Evolutionary conservation across 176 grass and related monocot genomes (phyloP).

Genomic region (Zea mays): DNA sequence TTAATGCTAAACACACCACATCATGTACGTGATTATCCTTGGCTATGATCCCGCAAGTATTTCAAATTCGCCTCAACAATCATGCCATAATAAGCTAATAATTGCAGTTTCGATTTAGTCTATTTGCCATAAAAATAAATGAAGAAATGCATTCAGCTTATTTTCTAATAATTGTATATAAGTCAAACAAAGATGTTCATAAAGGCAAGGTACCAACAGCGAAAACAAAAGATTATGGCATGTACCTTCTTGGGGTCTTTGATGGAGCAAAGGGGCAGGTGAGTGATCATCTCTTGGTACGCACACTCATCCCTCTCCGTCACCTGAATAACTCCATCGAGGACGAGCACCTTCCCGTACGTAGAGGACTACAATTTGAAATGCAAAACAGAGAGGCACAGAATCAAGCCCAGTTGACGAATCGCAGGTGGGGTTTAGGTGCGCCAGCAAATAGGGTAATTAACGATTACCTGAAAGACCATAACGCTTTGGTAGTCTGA

Average conservation of each 20-base stretch:
- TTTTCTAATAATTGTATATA: neutral
- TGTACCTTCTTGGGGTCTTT: constrained; percentile 88
- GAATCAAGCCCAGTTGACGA: neutral
- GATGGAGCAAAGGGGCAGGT: constrained; percentile 91
- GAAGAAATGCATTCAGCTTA: too few species aligned
- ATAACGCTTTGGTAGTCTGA: constrained; percentile 92
- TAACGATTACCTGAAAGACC: constrained; percentile 71
- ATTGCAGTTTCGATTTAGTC: too few species aligned
- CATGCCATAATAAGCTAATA: too few species aligned
- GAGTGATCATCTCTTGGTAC: constrained; percentile 97
- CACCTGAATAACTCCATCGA: constrained; percentile 94
- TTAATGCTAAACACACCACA: too few species aligned
- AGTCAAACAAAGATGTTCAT: too few species aligned
- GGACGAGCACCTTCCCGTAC: constrained; percentile 91
- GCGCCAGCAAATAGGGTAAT: neutral
- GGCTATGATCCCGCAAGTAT: too few species aligned
- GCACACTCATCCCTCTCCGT: constrained; percentile 90
- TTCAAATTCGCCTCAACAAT: too few species aligned
- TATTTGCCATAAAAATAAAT: too few species aligned
- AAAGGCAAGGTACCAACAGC: neutral
- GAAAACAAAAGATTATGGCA: neutral
- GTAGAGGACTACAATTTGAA: constrained; percentile 56
- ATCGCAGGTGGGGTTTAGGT: neutral
- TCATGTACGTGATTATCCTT: too few species aligned
- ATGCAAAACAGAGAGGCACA: constrained; percentile 14